phyloP scores from a whole-genome alignment of 495 filamentous ascomycete species.

The Penicillium diatomitis region DNA sequence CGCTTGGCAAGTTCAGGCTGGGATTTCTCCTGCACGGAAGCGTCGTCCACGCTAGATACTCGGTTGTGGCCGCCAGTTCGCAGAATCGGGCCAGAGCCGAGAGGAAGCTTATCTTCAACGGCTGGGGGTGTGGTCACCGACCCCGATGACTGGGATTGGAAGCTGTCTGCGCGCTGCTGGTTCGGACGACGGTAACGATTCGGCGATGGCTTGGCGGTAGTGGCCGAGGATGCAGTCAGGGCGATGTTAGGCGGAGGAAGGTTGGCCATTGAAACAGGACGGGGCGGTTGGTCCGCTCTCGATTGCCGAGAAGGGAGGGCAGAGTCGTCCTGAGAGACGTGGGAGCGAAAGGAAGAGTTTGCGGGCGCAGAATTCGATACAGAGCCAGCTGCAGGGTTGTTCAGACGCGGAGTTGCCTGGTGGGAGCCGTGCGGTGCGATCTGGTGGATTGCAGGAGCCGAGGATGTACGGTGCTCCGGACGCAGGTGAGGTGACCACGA shows the following conservation, averaged over 20 bases:
- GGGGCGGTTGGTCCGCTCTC: conserved; percentile 28
- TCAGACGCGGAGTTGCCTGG: conserved; percentile 33
- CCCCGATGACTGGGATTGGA: conserved; percentile 34
- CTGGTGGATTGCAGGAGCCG: conserved; percentile 50
- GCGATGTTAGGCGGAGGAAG: conserved; percentile 34
- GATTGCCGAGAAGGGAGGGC: conserved; percentile 34
- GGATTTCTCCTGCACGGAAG: conserved; percentile 28
- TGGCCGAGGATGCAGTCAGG: conserved; percentile 34
- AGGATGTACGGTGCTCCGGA: conserved; percentile 57
- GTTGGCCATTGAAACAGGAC: conserved; percentile 45
- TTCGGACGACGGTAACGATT: conserved; percentile 58
- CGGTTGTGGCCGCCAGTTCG: conserved; percentile 25
- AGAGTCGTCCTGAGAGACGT: conserved; percentile 41
- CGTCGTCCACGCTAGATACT: conserved; percentile 47
- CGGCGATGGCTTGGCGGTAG: conserved; percentile 50
- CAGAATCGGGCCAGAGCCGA: conserved; percentile 3
- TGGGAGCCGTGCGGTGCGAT: conserved; percentile 34
- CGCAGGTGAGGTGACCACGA: conserved; percentile 51
- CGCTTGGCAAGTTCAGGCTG: conserved; percentile 59
- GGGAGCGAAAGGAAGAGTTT: conserved; percentile 31
- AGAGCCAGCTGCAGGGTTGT: conserved; percentile 53
- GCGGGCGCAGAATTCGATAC: conserved; percentile 47
- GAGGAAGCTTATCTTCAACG: conserved; percentile 17
- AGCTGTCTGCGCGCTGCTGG: conserved; percentile 40
- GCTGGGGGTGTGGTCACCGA: conserved; percentile 18